Conservation (phyloP, 108 stramenopile genomes). For the Stephanodiscus triporus region DNA sequence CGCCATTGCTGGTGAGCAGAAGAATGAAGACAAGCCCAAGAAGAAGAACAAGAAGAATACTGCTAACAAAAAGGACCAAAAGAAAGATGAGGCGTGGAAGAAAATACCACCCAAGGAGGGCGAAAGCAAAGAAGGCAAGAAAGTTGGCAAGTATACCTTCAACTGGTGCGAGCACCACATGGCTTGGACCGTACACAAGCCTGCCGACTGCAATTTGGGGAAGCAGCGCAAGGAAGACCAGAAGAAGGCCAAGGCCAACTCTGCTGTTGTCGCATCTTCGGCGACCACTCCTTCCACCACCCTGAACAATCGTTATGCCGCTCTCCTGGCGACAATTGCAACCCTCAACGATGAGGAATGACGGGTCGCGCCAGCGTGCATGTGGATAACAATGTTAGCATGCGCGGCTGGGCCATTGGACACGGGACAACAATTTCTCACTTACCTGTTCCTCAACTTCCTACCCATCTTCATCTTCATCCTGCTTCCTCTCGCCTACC, state of each 20-base stretch:
- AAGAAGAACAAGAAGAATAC: conserved; percentile 9
- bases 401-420: conserved; percentile 1
- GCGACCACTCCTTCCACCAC: background rate
- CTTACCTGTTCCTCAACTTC: background rate
- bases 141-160: background rate
- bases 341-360: background rate
- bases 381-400: background rate
- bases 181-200: conserved; percentile 1
- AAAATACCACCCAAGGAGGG: conserved; percentile 12
- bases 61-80: background rate
- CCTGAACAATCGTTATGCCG: background rate
- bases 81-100: conserved; percentile 23
- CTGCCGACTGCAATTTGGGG: conserved; percentile 6
- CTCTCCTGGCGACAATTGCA: background rate
- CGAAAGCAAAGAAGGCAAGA: conserved; percentile 3
- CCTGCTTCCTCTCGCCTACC: no score
- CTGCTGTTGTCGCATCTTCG: no score
- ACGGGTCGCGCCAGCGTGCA: conserved; percentile 9
- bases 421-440: background rate
- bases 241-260: background rate
- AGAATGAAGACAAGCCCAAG: background rate
- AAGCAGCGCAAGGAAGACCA: background rate
- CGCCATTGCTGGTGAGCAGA: background rate
- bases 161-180: conserved; percentile 29
- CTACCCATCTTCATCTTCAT: background rate